Base-by-base conservation (phyloP, 2,329 filamentous ascomycete genomes). In the Westerdykella ornata region DNA sequence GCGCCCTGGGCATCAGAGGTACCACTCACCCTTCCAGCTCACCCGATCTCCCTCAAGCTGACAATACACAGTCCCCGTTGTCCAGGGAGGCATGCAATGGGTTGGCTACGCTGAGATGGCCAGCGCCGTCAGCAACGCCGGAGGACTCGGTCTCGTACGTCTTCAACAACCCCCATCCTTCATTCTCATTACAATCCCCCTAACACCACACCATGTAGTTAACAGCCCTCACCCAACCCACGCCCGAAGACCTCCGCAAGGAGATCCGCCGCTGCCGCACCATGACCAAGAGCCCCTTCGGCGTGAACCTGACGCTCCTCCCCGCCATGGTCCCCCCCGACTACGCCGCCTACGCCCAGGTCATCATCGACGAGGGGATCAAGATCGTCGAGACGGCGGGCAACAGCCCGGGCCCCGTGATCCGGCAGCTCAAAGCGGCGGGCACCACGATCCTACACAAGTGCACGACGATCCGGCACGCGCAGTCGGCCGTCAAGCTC, bases 401-500 rank as follows among this genome's bases (percentile, higher is more conserved):
- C 40, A 94, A 94, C 73, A 82, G 76, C 57, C 92, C 92, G 0
- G 92, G 88, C 1, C 88, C 89, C 3, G 83, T 98, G 49, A 97
- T 98, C 66, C 75, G 79, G 62, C 80, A 88, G 72, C 77, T 98
- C 41, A 98, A 97, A 72, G 77, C 77, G 46, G 85, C 82, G 5
- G 81, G 80, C 42, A 78, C 79, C 57, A 90, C 78, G 42, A 81
- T 98, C 55, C 73, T 98, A 42, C 92, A 98, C 78, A 98, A 98
- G 72, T 97, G 92, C 74, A 98, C 92, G 7, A 94, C 88, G 4
- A 94, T 98, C 69, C 76, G 88, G 41, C 92, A 98, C 65, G 92
- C 92, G 15, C 80, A 88, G 66, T 88, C 84, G 51, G 92, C 92
- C 37, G 77, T 94, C 44, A 95, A 94, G 69, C 81, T 97, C 30